Evolutionary conservation across 2,329 filamentous ascomycete genomes (phyloP).

Genomic region (Beauveria pseudobassiana): DNA sequence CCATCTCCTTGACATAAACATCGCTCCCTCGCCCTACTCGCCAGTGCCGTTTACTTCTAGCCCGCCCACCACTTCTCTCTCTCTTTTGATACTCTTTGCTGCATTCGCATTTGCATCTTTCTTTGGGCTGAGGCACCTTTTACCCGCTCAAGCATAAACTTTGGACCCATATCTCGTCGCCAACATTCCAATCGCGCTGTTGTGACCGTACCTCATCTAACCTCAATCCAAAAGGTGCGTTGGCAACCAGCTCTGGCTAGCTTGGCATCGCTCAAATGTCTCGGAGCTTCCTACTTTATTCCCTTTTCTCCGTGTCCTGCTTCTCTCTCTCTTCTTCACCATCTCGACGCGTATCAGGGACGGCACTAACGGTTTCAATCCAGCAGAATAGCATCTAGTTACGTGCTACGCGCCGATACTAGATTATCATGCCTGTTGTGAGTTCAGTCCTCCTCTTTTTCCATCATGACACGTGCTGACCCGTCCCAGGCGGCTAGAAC

Average conservation of each 20-base stretch:
- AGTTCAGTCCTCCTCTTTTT: not conserved
- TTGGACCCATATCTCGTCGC: conserved; percentile 18
- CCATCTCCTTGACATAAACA: conserved; percentile 13
- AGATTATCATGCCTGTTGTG: conserved; percentile 11
- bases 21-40: conserved; percentile 12
- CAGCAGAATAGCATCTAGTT: conserved; percentile 9
- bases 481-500: conserved; percentile 51
- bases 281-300: conserved; percentile 17
- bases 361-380: not conserved
- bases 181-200: conserved; percentile 31
- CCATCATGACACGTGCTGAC: not conserved
- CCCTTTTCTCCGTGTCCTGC: not conserved
- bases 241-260: conserved; percentile 17
- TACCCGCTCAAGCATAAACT: not conserved
- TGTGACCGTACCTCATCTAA: conserved; percentile 25
- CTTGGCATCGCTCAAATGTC: conserved; percentile 21
- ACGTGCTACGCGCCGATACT: conserved; percentile 8
- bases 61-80: conserved; percentile 16
- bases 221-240: conserved; percentile 28
- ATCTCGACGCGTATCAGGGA: conserved; percentile 1
- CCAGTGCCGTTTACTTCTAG: conserved; percentile 13
- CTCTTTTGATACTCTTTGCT: conserved; percentile 11
- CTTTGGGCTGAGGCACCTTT: conserved; percentile 19
- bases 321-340: conserved; percentile 8
- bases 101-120: conserved; percentile 15